phyloP scores from a whole-genome alignment of 495 filamentous ascomycete species.

The Penicillium canariense region DNA sequence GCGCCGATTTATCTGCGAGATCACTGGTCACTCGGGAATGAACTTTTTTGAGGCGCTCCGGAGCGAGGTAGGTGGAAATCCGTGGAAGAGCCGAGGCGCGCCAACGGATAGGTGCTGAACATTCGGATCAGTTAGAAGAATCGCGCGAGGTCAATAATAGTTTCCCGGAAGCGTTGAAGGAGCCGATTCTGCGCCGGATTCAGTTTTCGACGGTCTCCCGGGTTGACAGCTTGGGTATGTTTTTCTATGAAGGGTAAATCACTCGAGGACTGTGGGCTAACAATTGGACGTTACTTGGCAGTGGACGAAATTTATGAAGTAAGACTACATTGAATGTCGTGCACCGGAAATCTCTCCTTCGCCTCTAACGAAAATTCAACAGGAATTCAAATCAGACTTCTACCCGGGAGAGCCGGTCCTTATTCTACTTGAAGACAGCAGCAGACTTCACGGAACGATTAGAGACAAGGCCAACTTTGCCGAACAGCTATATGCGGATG shows the following conservation, averaged over 20 bases:
- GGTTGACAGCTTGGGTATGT: constrained; percentile 82
- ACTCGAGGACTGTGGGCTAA: constrained; percentile 15
- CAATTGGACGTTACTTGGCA: constrained; percentile 26
- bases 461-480: constrained; percentile 83
- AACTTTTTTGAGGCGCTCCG: constrained; percentile 92
- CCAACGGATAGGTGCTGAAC: constrained; percentile 4
- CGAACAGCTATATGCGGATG: constrained; percentile 59
- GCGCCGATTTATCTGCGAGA: constrained; percentile 90
- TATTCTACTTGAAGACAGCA: constrained; percentile 66
- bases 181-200: constrained; percentile 82
- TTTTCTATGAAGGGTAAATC: neutral
- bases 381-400: constrained; percentile 92
- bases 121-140: constrained; percentile 62
- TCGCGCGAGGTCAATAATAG: constrained; percentile 85
- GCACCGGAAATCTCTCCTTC: neutral
- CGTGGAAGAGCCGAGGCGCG: neutral
- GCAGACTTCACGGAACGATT: constrained; percentile 72
- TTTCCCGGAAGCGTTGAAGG: constrained; percentile 89
- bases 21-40: constrained; percentile 88
- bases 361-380: constrained; percentile 36
- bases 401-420: constrained; percentile 88
- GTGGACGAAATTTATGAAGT: constrained; percentile 69
- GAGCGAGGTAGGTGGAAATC: constrained; percentile 72
- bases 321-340: constrained; percentile 17
- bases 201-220: constrained; percentile 90